Evolutionary conservation across 139 green algal genomes (phyloP).

Genomic region (Chlorella sorokiniana): DNA sequence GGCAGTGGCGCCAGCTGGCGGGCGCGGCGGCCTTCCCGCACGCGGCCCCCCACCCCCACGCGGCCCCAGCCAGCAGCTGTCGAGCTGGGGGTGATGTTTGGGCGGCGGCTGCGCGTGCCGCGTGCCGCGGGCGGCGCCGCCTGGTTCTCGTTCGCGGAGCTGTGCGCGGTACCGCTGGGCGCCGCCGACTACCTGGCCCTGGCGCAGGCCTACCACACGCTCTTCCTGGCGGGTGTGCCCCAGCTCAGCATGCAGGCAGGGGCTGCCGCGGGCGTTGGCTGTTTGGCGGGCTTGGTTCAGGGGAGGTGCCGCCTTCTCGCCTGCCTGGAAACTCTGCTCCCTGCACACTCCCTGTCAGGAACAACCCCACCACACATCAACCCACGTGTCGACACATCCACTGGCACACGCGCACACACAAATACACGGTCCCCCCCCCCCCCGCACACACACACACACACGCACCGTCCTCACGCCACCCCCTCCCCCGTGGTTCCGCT

Average conservation of each 20-base stretch:
- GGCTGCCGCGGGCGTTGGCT: neutral
- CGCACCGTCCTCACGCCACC: neutral
- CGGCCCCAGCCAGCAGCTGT: neutral
- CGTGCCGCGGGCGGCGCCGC: slow-evolving; percentile 52
- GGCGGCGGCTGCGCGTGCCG: slow-evolving; percentile 59
- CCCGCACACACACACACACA: neutral
- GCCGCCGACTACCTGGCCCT: slow-evolving; percentile 88
- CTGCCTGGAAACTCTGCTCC: too few species aligned
- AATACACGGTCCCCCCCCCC: neutral
- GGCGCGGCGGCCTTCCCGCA: neutral
- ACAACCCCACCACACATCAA: too few species aligned
- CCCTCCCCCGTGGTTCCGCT: neutral
- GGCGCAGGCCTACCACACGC: slow-evolving; percentile 66
- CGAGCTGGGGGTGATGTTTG: slow-evolving; percentile 74
- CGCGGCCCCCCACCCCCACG: neutral
- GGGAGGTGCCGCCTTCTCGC: too few species aligned
- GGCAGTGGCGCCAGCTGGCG: slow-evolving; percentile 13
- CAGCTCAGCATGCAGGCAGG: slow-evolving; percentile 69
- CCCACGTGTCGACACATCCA: too few species aligned
- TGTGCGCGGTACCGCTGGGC: slow-evolving; percentile 66
- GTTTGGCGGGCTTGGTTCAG: neutral
- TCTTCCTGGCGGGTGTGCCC: slow-evolving; percentile 77
- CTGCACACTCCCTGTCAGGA: too few species aligned
- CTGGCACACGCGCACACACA: too few species aligned
- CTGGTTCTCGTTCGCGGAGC: slow-evolving; percentile 63